These are phyloP conservation scores for Pulicaria dysenterica DNA, from an alignment of 129 eudicot species.

Conservation along the genomic window DNA sequence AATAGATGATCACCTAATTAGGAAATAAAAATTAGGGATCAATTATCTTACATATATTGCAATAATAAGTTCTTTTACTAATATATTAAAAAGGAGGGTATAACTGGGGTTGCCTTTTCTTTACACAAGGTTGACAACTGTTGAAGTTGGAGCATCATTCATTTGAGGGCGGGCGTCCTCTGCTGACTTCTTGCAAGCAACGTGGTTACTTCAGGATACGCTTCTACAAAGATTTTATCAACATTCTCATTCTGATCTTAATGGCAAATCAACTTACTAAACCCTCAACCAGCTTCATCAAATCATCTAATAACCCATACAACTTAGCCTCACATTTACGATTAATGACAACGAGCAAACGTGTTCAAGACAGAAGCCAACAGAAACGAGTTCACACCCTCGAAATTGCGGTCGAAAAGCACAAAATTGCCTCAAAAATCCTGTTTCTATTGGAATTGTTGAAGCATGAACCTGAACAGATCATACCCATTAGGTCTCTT, in stretches of 20 bases:
- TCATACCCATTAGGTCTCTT: conserved; percentile 59
- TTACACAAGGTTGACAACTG: background rate
- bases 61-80: too few species aligned
- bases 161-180: too few species aligned
- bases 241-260: conserved; percentile 4
- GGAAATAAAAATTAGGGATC: too few species aligned
- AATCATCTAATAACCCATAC: conserved; percentile 16
- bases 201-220: conserved; percentile 2
- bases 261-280: conserved; percentile 36
- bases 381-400: conserved; percentile 79
- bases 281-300: conserved; percentile 27
- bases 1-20: too few species aligned
- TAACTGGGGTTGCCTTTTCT: background rate
- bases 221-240: conserved; percentile 22
- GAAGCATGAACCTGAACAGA: conserved; percentile 67
- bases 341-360: conserved; percentile 72
- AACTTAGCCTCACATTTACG: conserved; percentile 24
- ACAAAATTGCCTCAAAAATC: conserved; percentile 75
- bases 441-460: conserved; percentile 58
- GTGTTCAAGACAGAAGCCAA: conserved; percentile 92
- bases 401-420: conserved; percentile 68
- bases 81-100: too few species aligned
- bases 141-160: too few species aligned
- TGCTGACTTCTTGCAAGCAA: background rate
- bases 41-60: too few species aligned